Conservation (phyloP, 2,329 filamentous ascomycete genomes). For the Arachnomyces sp. region DNA sequence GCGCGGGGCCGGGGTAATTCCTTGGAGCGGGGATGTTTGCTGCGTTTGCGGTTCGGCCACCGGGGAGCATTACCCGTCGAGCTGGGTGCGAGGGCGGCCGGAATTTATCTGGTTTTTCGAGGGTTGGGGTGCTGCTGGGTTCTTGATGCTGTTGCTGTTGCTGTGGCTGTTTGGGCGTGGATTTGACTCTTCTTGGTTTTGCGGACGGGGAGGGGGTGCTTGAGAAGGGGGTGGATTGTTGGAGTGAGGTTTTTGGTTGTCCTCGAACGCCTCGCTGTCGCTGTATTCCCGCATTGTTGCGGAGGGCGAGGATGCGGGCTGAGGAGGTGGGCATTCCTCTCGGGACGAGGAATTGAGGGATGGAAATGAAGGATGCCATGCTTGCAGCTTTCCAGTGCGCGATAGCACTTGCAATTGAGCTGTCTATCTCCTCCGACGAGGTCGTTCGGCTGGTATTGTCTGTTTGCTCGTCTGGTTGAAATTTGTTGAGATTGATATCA, state of each 20-base stretch:
- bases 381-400: neutral
- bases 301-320: conserved; percentile 16
- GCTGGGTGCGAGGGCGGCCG: conserved; percentile 83
- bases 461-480: too few species aligned
- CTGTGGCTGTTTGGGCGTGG: neutral
- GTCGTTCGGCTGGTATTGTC: neutral
- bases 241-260: conserved; percentile 25
- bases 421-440: conserved; percentile 1
- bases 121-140: conserved; percentile 45
- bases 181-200: neutral
- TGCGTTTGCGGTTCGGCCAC: conserved; percentile 18
- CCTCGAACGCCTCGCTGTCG: too few species aligned
- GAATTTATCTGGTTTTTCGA: conserved; percentile 84
- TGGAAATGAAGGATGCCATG: conserved; percentile 24
- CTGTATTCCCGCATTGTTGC: too few species aligned
- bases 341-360: conserved; percentile 62
- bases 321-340: conserved; percentile 34
- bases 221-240: conserved; percentile 10
- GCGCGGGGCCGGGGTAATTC: conserved; percentile 63
- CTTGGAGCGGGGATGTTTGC: conserved; percentile 37
- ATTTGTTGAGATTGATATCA: too few species aligned
- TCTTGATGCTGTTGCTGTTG: neutral
- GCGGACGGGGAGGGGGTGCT: conserved; percentile 10
- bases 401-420: neutral
- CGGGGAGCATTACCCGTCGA: conserved; percentile 50